Evolutionary conservation across 2,329 filamentous ascomycete species (phyloP).

Genomic region (Stachybotrys echinatus): DNA sequence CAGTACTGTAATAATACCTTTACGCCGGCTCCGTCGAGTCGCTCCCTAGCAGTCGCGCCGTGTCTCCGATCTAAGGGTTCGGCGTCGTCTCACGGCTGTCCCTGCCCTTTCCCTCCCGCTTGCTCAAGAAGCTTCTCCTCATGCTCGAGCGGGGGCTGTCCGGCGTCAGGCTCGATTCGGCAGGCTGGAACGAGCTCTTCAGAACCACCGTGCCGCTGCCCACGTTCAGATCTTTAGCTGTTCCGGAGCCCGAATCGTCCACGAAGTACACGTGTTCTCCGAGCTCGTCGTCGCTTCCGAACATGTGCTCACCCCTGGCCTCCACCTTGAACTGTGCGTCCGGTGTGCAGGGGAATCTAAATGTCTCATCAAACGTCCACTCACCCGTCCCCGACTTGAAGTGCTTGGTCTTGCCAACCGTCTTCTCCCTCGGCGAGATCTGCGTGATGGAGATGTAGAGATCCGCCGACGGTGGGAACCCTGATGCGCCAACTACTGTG

Average conservation of each 20-base stretch:
- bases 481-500: constrained; percentile 70
- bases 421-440: constrained; percentile 64
- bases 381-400: constrained; percentile 66
- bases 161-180: constrained; percentile 37
- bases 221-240: constrained; percentile 69
- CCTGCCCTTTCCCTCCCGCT: constrained; percentile 35
- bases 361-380: constrained; percentile 70
- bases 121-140: constrained; percentile 51
- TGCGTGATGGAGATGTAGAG: constrained; percentile 73
- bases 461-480: constrained; percentile 71
- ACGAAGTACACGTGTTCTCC: constrained; percentile 88
- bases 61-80: constrained; percentile 17
- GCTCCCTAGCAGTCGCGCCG: no score
- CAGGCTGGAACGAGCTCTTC: constrained; percentile 63
- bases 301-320: constrained; percentile 79
- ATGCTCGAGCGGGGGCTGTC: constrained; percentile 42
- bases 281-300: constrained; percentile 76
- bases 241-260: constrained; percentile 66
- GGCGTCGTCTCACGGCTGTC: constrained; percentile 38
- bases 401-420: constrained; percentile 88
- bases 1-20: no score
- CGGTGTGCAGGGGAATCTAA: constrained; percentile 71
- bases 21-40: no score
- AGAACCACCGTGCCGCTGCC: constrained; percentile 69
- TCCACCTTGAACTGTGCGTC: constrained; percentile 83